Evolutionary conservation across 2,329 filamentous ascomycete genomes (phyloP), one percentile per base, ranked within the genome.

Genomic region (Atkinsonella texensis): DNA sequence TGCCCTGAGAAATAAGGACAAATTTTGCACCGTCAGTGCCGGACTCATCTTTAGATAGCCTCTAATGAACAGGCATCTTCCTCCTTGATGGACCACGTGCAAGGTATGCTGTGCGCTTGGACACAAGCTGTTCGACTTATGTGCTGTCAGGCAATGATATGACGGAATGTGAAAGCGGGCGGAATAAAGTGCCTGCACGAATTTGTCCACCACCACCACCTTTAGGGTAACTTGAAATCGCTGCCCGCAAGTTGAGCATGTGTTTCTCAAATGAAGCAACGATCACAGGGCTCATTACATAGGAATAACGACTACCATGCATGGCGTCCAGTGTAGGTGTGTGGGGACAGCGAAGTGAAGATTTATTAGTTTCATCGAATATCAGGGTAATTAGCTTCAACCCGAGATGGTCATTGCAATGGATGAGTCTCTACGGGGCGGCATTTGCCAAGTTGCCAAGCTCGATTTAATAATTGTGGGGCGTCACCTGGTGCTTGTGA

Each of bases 401-500:
- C 20, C 20, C 20, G 20, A 23, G 20, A 23, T 2, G 4, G 33
- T 35, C 13, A 13, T 13, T 35, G n/a, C n/a, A n/a, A n/a, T n/a
- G n/a, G n/a, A n/a, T n/a, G 20, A 23, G 20, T 23, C 20, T 38
- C 38, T 12, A 32, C 8, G 41, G 48, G 48, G 48, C 48, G 8
- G 18, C n/a, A 8, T 15, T 28, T 28, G 28, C 28, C 28, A 28
- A 28, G 4, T 8, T 48, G 13, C 20, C 13, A 17, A 17, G 46
- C 35, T 23, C 15, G 42, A 45, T 28, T 17, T 18, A 23, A 13
- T 28, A 13, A 32, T n/a, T 20, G 45, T 46, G 45, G 45, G 17
- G 42, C 42, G 13, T 32, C 42, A 23, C 42, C 42, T n/a, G 13
- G 42, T 45, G 42, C 12, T 20, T 45, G 49, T 51, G 49, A 51